Evolutionary conservation across 1,284 basidiomycete genomes (phyloP), one percentile per base, ranked within the genome.

Genomic region (Exsudoporus floridanus): DNA sequence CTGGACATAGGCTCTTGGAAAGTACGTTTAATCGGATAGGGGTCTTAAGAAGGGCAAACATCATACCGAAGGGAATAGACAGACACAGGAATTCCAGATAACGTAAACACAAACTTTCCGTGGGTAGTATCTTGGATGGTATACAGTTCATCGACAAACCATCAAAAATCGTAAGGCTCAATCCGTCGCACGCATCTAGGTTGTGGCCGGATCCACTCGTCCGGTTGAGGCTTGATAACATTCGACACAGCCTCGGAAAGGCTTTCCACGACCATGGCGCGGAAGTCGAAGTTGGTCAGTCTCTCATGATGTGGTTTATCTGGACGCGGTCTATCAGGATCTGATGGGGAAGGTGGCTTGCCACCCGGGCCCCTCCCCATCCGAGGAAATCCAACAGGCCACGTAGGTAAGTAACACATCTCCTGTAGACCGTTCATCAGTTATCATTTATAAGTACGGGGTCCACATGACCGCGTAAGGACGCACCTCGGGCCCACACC

Each of bases 401-500:
- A 80, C 0, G 74, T 76, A 23, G 78, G 77, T 21, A 80, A 51
- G 48, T 75, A 75, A 40, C 78, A 80, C 50, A 73, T 70, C 60
- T 77, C 75, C 78, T 80, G 46, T 28, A 8, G 7, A 21, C 38
- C 14, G 43, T 30, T 13, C 19, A 21, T 53, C 3, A 54, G 23
- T 51, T 30, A 31, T 4, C 21, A 19, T 18, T 5, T 30, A 5
- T 37, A 19, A 19, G 21, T n/a, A 19, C n/a, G 7, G 2, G 12
- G 10, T 28, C 7, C 0, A 33, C 30, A 21, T 18, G 18, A 25
- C 13, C n/a, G 19, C 13, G 6, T 7, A 36, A 0, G 14, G 27
- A 60, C 65, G 18, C 39, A 74, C 75, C 57, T 73, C 66, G n/a
- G 49, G 46, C 7, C 54, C 52, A 53, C 75, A 77, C 1, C 49